phyloP scores from a whole-genome alignment of 2,329 filamentous ascomycete genomes.

The Paraphaeosphaeria sporulosa region DNA sequence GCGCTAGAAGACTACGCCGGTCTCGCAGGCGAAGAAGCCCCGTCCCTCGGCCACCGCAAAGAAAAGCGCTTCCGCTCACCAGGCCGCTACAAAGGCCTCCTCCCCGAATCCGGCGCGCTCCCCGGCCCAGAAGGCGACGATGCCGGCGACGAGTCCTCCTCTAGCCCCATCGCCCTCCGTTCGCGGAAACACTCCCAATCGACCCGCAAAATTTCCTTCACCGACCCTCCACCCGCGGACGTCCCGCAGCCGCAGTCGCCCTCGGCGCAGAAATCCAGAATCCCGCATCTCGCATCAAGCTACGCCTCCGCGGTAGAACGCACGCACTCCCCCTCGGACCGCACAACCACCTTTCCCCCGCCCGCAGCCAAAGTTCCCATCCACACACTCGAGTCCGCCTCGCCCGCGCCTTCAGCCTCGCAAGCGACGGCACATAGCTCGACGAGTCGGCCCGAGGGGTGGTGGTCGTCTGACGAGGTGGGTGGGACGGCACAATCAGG shows the following conservation, averaged over 20 bases:
- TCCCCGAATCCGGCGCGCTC: constrained; percentile 32
- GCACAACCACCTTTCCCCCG: constrained; percentile 33
- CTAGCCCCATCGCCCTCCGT: constrained; percentile 27
- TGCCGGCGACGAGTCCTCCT: constrained; percentile 37
- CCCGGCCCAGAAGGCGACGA: constrained; percentile 34
- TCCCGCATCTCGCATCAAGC: constrained; percentile 27
- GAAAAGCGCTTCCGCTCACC: constrained; percentile 39
- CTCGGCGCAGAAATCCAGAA: constrained; percentile 24
- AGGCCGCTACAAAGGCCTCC: constrained; percentile 35
- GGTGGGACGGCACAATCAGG: constrained; percentile 39
- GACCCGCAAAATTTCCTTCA: constrained; percentile 21
- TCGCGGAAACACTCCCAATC: constrained; percentile 32
- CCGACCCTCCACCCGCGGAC: constrained; percentile 14
- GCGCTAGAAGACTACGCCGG: constrained; percentile 74
- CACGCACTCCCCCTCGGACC: constrained; percentile 27
- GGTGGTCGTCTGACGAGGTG: constrained; percentile 51
- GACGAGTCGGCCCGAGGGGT: constrained; percentile 46
- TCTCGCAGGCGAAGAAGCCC: constrained; percentile 6
- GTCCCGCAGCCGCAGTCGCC: constrained; percentile 24
- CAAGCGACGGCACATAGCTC: constrained; percentile 41
- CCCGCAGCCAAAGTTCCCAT: constrained; percentile 27
- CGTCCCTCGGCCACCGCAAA: constrained; percentile 21
- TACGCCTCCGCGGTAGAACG: constrained; percentile 25
- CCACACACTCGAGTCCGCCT: constrained; percentile 24
- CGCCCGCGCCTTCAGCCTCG: constrained; percentile 34